Conservation (phyloP, 345 rosid species). For the Eucalyptus cloeziana region DNA sequence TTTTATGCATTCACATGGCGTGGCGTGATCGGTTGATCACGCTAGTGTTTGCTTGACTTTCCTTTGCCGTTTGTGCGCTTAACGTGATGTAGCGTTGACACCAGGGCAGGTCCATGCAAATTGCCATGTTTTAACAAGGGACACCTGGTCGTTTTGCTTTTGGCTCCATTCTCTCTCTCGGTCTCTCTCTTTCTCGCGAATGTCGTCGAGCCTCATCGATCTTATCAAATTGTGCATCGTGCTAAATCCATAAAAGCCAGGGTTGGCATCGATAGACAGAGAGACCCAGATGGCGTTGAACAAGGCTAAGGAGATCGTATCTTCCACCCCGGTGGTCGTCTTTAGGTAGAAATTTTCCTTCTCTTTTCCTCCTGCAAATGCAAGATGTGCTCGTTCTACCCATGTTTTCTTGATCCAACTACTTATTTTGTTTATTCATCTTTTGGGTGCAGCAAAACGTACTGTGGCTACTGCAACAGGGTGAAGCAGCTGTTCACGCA, state of each 20-base stretch:
- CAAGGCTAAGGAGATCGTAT: constrained; percentile 46
- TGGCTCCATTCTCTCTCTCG: neutral
- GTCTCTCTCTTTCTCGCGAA: neutral
- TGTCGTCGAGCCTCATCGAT: neutral
- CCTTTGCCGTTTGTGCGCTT: neutral
- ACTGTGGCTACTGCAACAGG: constrained; percentile 13
- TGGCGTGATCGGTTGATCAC: neutral
- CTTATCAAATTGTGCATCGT: neutral
- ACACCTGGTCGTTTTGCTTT: neutral
- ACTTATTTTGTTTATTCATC: neutral
- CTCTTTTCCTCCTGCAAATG: neutral
- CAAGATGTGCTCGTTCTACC: neutral
- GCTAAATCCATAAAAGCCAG: neutral
- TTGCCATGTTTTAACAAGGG: neutral
- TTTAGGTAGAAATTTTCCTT: constrained; percentile 26
- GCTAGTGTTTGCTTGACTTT: neutral
- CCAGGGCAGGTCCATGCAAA: neutral
- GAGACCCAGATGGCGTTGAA: constrained; percentile 25
- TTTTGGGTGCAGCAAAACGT: constrained; percentile 10
- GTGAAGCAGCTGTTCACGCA: constrained; percentile 22
- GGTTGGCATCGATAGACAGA: neutral
- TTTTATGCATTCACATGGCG: neutral
- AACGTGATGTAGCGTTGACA: neutral
- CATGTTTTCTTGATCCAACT: neutral
- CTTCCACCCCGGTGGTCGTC: constrained; percentile 51